Evolutionary conservation across 225 moss, liverwort and hornwort species (phyloP), one percentile per base, ranked within the genome.

Genomic region (Sphagnum contortum): DNA sequence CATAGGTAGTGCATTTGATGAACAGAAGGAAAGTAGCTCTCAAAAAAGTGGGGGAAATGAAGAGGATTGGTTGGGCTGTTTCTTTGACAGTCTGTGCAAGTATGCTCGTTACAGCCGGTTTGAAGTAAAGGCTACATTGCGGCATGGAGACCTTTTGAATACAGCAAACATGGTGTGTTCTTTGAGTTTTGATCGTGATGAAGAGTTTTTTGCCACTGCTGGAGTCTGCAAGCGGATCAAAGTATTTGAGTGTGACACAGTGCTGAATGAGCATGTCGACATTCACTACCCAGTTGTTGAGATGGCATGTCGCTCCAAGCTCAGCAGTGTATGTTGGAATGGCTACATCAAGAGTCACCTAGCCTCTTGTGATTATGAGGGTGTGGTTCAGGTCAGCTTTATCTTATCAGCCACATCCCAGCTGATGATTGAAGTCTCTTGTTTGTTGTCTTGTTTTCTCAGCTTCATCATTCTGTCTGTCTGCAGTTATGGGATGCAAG

Each of bases 141-240:
- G 92, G 63, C 92, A 98, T 12, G 96, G 96, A 29, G 96, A 98
- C 73, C 77, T 98, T 46, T 71, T 98, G 68, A 98, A 98, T 66
- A 93, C 93, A 10, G 90, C 92, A 8, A 98, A 98, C 63, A 93
- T 98, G 92, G 92, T 98, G 47, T 98, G 96, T 69, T 91, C 96
- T 10, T 74, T 98, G 66, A 91, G 90, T 83, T 92, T 98, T 91
- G 96, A 98, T 71, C 85, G 96, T 11, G 96, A 98, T 61, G 96
- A 93, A 62, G 90, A 98, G 73, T 98, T 73, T 75, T 98, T 98
- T 70, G 96, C 96, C n/a, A 98, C 93, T 57, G 96, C 96, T 62
- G 96, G 96, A 70, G 90, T 98, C 9, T 93, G 92, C 68, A 98
- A 92, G 69, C 81, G 92, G 57, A 98, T 98, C 70, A 98, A 98